phyloP scores from a whole-genome alignment of 2,329 filamentous ascomycete species.

The Pseudohalonectria lignicola region DNA sequence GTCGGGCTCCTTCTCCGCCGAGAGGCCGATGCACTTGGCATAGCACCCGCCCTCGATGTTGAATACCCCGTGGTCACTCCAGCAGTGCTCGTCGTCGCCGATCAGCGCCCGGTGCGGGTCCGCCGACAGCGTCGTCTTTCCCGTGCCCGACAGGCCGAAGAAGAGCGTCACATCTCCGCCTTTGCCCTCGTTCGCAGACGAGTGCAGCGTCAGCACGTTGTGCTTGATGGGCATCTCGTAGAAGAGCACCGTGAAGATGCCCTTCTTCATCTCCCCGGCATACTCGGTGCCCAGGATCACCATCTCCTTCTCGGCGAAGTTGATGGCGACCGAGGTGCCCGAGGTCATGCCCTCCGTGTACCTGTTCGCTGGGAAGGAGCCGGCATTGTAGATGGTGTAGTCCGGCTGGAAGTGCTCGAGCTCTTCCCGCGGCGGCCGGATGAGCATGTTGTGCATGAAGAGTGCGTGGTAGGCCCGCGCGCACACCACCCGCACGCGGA shows the following conservation, averaged over 20 bases:
- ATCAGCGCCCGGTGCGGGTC: constrained; percentile 95
- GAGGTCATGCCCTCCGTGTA: constrained; percentile 99
- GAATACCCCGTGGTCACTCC: constrained; percentile 93
- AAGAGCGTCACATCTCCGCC: constrained; percentile 95
- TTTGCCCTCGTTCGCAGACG: constrained; percentile 93
- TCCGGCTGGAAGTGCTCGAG: constrained; percentile 96
- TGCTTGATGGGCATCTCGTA: constrained; percentile 99
- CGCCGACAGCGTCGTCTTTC: constrained; percentile 96
- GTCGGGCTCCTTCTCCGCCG: constrained; percentile 97
- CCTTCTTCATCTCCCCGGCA: constrained; percentile 96
- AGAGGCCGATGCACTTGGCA: constrained; percentile 96
- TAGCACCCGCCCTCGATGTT: constrained; percentile 99
- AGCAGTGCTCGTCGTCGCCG: constrained; percentile 99
- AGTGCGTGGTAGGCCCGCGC: constrained; percentile 98
- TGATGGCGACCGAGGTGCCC: constrained; percentile 93
- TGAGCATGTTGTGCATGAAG: constrained; percentile 99
- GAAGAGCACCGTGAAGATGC: constrained; percentile 97
- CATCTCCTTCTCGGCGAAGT: constrained; percentile 99
- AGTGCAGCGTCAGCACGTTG: constrained; percentile 96
- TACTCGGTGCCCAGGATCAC: constrained; percentile 99
- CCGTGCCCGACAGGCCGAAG: constrained; percentile 96
- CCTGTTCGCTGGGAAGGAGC: constrained; percentile 95
- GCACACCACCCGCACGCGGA: constrained; percentile 95
- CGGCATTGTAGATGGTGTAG: constrained; percentile 99
- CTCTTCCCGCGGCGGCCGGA: constrained; percentile 82